These are phyloP conservation scores for Vitis hybrid DNA, from an alignment of 177 flowering plant species.

Conservation along the genomic window DNA sequence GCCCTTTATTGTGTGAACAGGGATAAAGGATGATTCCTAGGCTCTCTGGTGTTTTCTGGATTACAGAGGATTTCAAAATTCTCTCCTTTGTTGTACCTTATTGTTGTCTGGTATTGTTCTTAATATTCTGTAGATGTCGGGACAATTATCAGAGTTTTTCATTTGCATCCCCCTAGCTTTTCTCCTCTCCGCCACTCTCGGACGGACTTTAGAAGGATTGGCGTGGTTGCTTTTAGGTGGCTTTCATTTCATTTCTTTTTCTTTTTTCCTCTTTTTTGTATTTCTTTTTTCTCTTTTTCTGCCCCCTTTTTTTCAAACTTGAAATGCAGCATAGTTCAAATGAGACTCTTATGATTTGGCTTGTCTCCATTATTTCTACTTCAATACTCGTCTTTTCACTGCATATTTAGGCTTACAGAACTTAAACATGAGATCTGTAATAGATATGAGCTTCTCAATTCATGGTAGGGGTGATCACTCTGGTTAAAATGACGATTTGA, in stretches of 20 bases:
- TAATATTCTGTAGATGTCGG: neutral
- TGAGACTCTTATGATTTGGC: too few relatives aligned
- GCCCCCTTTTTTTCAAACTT: too few relatives aligned
- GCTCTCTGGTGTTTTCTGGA: neutral
- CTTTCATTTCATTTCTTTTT: neutral
- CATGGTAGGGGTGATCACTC: too few relatives aligned
- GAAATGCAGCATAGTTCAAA: too few relatives aligned
- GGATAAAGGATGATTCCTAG: neutral
- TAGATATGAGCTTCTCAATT: too few relatives aligned
- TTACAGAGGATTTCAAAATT: neutral
- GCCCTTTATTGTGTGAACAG: neutral
- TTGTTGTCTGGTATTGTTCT: neutral
- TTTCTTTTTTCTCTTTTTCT: too few relatives aligned
- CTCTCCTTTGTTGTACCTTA: neutral
- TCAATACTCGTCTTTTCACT: too few relatives aligned
- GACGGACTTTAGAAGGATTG: neutral
- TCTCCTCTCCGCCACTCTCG: neutral
- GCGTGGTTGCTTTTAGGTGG: conserved; percentile 14
- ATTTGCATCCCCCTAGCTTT: conserved; percentile 12
- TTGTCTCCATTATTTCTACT: too few relatives aligned
- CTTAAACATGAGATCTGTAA: too few relatives aligned
- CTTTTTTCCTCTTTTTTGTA: neutral
- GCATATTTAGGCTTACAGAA: too few relatives aligned
- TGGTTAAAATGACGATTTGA: too few relatives aligned
- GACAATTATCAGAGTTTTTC: neutral